Evolutionary conservation across 2,329 filamentous ascomycete species (phyloP), one percentile per base, ranked within the genome.

Genomic region (Gnomoniopsis smithogilvyi): DNA sequence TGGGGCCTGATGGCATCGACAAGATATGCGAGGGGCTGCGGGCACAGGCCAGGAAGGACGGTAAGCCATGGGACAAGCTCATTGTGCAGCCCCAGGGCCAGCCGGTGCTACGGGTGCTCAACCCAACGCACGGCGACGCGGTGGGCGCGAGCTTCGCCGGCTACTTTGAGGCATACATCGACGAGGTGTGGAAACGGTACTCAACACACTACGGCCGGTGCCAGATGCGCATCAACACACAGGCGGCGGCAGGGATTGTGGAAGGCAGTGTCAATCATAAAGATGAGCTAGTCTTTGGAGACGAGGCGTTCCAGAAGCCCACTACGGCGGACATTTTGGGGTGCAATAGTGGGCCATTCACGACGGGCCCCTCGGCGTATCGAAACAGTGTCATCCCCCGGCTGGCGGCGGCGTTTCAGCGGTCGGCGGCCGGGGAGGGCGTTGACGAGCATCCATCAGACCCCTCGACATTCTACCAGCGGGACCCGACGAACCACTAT

Each of bases 281-380:
- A 10, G 72, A 74, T n/a, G 69, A 69, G 58, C 65, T 78, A 3
- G 72, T 73, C 2, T 64, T 76, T 24, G 73, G 68, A 38, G 63
- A 64, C 11, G 75, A 78, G 64, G 36, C 46, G 1, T 91, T 90
- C 68, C 60, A 68, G 1, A 77, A 80, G 59, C 88, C 88, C 0
- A 79, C 74, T 1, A 82, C 83, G 1, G 74, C 73, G 14, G 88
- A 91, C 69, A 87, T 91, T 62, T 84, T 90, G 67, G 81, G 80
- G 38, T 89, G 86, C 73, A 86, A 81, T 64, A 84, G 80, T 2
- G 86, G 86, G 0, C 84, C 85, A 0, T 88, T 89, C 64, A 74
- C 76, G 8, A 76, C 70, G 8, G 73, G 64, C 67, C 75, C 49
- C 67, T 80, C 61, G 54, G 61, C 68, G 22, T 68, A 59, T 67